Evolutionary conservation across 345 rosid genomes (phyloP).

Genomic region (Eucalyptus cladocalyx): DNA sequence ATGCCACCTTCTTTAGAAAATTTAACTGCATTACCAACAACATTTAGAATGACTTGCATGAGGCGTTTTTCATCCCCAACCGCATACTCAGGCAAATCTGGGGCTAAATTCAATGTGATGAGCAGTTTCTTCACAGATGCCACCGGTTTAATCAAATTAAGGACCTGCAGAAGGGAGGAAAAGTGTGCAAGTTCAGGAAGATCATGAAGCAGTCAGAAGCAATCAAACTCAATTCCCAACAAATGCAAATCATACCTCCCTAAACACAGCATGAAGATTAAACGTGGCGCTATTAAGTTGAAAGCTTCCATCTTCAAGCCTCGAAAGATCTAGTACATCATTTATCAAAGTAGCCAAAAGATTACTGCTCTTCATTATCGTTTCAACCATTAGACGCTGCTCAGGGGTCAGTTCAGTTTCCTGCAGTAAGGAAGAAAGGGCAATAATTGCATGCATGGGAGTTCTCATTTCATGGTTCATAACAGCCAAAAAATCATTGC

Average conservation of each 20-base stretch:
- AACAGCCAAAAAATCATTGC: conserved; percentile 95
- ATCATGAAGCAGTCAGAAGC: not conserved
- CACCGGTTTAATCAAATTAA: conserved; percentile 80
- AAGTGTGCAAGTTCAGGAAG: not conserved
- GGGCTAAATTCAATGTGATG: conserved; percentile 58
- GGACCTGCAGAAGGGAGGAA: conserved; percentile 43
- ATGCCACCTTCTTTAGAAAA: conserved; percentile 87
- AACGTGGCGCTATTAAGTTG: conserved; percentile 70
- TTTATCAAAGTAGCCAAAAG: conserved; percentile 84
- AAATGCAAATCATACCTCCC: conserved; percentile 40
- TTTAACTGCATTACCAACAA: conserved; percentile 94
- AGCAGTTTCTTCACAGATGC: conserved; percentile 78
- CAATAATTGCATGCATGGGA: conserved; percentile 96
- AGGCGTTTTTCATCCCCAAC: conserved; percentile 91
- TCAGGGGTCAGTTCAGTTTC: conserved; percentile 93
- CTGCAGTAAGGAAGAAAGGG: conserved; percentile 94
- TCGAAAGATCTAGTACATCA: conserved; percentile 94
- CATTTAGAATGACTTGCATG: conserved; percentile 74
- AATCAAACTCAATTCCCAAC: not conserved
- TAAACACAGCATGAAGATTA: conserved; percentile 59
- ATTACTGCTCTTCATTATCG: conserved; percentile 86
- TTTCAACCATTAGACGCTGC: conserved; percentile 95
- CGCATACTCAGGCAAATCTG: conserved; percentile 81
- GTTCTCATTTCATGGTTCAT: conserved; percentile 99
- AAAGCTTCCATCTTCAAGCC: conserved; percentile 99